Evolutionary conservation across 2,329 filamentous ascomycete genomes (phyloP).

Genomic region (Trichoderma asperellum): DNA sequence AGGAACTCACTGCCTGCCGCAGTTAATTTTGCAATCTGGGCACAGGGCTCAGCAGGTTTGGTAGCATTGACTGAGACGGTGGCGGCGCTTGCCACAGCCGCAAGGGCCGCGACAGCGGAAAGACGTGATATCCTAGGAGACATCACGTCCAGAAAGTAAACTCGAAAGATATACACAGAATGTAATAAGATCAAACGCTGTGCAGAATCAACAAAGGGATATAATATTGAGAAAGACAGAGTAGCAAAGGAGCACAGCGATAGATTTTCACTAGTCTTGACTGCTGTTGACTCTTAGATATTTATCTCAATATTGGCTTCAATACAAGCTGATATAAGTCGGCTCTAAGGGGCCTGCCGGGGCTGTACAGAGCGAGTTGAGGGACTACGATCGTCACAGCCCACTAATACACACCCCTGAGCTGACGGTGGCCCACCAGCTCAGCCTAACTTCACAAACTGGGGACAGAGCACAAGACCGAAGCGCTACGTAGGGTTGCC

Average conservation of each 20-base stretch:
- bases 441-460: constrained; percentile 17
- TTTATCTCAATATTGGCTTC: neutral
- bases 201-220: neutral
- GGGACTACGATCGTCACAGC: neutral
- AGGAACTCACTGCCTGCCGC: neutral
- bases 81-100: constrained; percentile 5
- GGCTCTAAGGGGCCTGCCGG: neutral
- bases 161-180: neutral
- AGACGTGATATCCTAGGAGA: constrained; percentile 19
- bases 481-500: neutral
- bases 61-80: neutral
- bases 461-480: neutral
- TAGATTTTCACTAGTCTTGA: neutral
- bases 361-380: neutral
- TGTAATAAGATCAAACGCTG: neutral
- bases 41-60: constrained; percentile 9
- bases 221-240: neutral
- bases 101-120: constrained; percentile 8
- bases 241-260: neutral
- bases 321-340: neutral
- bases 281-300: neutral
- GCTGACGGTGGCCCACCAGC: constrained; percentile 19
- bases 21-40: neutral
- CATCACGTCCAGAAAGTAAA: neutral
- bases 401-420: constrained; percentile 6